Base-by-base conservation (phyloP, 2,329 filamentous ascomycete genomes). In the Paracoccidioides brasiliensis region DNA sequence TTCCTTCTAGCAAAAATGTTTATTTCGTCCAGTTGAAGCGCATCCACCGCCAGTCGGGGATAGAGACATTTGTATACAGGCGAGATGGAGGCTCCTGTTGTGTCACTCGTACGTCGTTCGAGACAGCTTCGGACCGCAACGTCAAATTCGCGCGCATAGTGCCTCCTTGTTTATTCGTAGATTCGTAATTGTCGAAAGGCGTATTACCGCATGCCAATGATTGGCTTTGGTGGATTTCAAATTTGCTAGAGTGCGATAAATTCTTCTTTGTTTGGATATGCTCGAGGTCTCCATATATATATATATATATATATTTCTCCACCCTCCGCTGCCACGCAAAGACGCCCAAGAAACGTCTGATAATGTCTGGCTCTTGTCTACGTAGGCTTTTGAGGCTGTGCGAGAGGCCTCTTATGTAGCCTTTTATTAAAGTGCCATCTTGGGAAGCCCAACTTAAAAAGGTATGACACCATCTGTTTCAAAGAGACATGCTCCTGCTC, bases 81-180 rank as follows among this genome's bases (percentile, higher is more conserved):
- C 44, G 59, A 33, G 59, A 62, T 57, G 60, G 59, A 37, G 60
- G 57, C 2, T 30, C n/a, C 9, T 62, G 60, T 33, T 60, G 59
- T 22, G 38, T 57, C 28, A 58, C 56, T 8, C 15, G 41, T 22
- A 37, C 15, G 15, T 32, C 48, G 5, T 58, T 57, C 45, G 48
- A 56, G 32, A 53, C 49, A 5, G 5, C 35, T 32, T 52, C 38
- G 4, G 58, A 57, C 32, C 4, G 22, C 9, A 43, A 55, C 33
- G 4, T 40, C 8, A 40, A 30, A 54, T 57, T 41, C 42, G 52
- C 44, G 7, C 55, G 57, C 38, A 28, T 58, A 2, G 42, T 58
- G 12, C 35, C 58, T 6, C 56, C 56, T 28, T 33, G 9, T 42
- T 37, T 56, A 22, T 55, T 58, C 28, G 35, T 5, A 12, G 49